phyloP scores from a whole-genome alignment of 192 early-diverging fungal genomes.

The Dissophora globulifera region DNA sequence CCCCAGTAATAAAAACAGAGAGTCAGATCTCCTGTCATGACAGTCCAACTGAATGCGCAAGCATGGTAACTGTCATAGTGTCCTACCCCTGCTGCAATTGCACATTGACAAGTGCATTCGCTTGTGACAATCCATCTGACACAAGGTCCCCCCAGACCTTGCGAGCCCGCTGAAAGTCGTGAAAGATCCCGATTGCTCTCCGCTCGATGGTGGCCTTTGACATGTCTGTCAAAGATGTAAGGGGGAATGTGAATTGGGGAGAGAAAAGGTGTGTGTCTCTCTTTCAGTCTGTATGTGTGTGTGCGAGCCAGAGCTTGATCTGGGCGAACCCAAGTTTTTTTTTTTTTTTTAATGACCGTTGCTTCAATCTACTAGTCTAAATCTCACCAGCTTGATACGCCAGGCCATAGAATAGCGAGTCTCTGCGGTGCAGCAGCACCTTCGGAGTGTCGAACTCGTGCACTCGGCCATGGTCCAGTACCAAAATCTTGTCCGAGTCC shows the following conservation, averaged over 20 bases:
- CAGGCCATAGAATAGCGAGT: slow-evolving; percentile 32
- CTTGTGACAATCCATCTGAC: slow-evolving; percentile 77
- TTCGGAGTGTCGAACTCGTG: slow-evolving; percentile 25
- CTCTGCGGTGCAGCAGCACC: neutral
- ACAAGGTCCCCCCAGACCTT: slow-evolving; percentile 65
- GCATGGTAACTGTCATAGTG: neutral
- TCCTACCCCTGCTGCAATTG: slow-evolving; percentile 57
- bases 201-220: slow-evolving; percentile 53
- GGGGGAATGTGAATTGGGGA: too few relatives aligned
- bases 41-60: too few relatives aligned
- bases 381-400: slow-evolving; percentile 40
- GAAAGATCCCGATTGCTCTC: slow-evolving; percentile 29
- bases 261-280: too few relatives aligned
- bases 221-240: slow-evolving; percentile 6
- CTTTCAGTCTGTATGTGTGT: too few relatives aligned
- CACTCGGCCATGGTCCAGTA: slow-evolving; percentile 61
- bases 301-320: too few relatives aligned
- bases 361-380: too few relatives aligned
- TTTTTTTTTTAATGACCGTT: too few relatives aligned
- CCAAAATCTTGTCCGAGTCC: slow-evolving; percentile 86
- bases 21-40: neutral
- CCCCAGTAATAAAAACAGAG: neutral
- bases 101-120: slow-evolving; percentile 75
- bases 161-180: slow-evolving; percentile 49
- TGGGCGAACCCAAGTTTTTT: too few relatives aligned